Base-by-base conservation (phyloP, 2,329 filamentous ascomycete species). In the Thielaviopsis ethacetica region DNA sequence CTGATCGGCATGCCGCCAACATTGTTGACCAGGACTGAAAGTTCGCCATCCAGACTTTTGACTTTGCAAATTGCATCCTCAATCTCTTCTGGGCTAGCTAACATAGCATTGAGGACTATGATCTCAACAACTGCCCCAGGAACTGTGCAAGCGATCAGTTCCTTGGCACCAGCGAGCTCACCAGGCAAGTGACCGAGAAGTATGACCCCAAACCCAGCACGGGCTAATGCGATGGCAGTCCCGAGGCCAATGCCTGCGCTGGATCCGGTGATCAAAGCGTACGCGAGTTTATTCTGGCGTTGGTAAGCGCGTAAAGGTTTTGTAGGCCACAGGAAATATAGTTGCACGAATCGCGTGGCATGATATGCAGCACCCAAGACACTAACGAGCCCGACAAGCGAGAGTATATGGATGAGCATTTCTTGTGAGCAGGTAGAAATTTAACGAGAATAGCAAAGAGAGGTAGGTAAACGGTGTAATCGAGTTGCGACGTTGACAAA, bases 211-310 rank as follows among this genome's bases (percentile, higher is more conserved):
- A 71, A 72, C 30, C 69, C 69, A 49, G 71, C 61, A 27, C 63
- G 58, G 38, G 66, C 63, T 15, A n/a, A n/a, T 50, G 69, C 62
- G 62, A 69, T 59, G 58, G 71, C 65, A 44, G 67, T 62, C 52
- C 71, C 65, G 63, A 70, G 61, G 30, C 67, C 69, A 60, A 71
- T 68, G 44, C 68, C 69, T 27, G 68, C 68, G 62, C 67, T 68
- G 57, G 64, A 65, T 27, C 68, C 70, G 51, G 69, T 70, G 62
- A 72, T 63, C 61, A 71, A 65, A 54, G 66, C 68, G 50, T 65
- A 69, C 2, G 66, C 58, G 2, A 63, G 63, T 9, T 63, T 53
- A n/a, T 62, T 62, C 30, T 54, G 53, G n/a, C 65, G 65, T 34
- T 64, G 63, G 53, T 68, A 68, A 17, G 19, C 56, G 6, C 10